Evolutionary conservation across 1,139 yeast genomes (phyloP), one percentile per base, ranked within the genome.

Genomic region (Taphrina pruni): DNA sequence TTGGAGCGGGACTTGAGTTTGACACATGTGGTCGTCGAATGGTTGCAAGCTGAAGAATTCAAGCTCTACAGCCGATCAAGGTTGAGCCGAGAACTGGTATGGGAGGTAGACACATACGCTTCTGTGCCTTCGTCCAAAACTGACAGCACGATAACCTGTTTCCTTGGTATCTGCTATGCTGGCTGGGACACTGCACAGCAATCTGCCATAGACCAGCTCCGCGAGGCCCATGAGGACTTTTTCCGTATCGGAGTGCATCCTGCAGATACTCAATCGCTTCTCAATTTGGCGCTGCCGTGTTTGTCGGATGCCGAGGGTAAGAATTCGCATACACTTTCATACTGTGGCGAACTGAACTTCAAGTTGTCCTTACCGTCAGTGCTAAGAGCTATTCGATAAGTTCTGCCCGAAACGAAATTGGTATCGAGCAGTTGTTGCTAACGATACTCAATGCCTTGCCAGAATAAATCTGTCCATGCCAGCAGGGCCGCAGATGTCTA

Each of bases 41-140:
- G 57, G 57, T 36, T 54, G 39, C 20, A 54, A 35, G 2, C 57
- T n/a, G 57, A 54, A n/a, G 57, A 54, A 7, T 35, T 54, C 43
- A 11, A 11, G 26, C 20, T 38, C 41, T 54, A 54, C 12, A 54
- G 54, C 36, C 54, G n/a, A 21, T 50, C 36, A 11, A 50, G 54
- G n/a, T n/a, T 50, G 12, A 11, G 36, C 8, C 54, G 54, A 26
- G 54, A 50, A n/a, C 36, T 50, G 11, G 21, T 8, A 8, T 50
- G 54, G 54, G 11, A 11, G 20, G n/a, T 50, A 11, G 54, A 21
- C 6, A 26, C 36, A 8, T 45, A 12, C 48, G 20, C 48, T 2
- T 14, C 20, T n/a, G n/a, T 45, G 17, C 12, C 8, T 17, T 14
- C 8, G 5, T 14, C 3, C 8, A 17, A 45, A 14, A 12, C 48